Conservation (phyloP, 768 basidiomycete genomes). For the Macrocybe gigantea region DNA sequence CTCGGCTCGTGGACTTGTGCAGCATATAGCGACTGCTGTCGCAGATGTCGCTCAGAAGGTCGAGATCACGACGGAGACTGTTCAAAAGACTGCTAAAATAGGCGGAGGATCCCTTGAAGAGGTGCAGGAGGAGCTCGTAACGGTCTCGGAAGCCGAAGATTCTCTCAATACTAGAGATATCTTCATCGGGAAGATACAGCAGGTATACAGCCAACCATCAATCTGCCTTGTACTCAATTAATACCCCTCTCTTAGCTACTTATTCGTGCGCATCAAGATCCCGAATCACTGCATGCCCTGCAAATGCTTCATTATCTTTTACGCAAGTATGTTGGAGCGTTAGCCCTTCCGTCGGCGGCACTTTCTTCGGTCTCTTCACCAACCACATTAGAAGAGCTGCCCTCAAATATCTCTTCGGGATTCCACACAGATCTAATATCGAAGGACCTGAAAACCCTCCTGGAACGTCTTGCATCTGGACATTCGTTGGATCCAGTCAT, state of each 20-base stretch:
- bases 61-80: constrained; percentile 23
- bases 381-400: constrained; percentile 5
- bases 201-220: constrained; percentile 14
- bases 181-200: constrained; percentile 21
- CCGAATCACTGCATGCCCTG: constrained; percentile 23
- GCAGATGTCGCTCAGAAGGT: constrained; percentile 22
- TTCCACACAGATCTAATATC: constrained; percentile 13
- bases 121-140: no score
- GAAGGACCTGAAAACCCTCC: constrained; percentile 22
- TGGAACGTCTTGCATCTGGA: constrained; percentile 27
- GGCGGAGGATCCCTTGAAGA: neutral
- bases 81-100: constrained; percentile 16
- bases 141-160: no score
- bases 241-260: constrained; percentile 14
- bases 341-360: constrained; percentile 12
- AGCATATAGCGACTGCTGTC: constrained; percentile 25
- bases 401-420: constrained; percentile 2
- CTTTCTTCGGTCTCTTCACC: constrained; percentile 8
- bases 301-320: constrained; percentile 22
- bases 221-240: neutral
- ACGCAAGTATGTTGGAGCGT: constrained; percentile 25
- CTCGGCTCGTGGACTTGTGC: constrained; percentile 24
- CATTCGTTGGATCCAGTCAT: constrained; percentile 26
- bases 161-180: constrained; percentile 2
- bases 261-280: constrained; percentile 23